Evolutionary conservation across 1,284 basidiomycete genomes (phyloP), one percentile per base, ranked within the genome.

Genomic region (Pyrrhoderma noxium): DNA sequence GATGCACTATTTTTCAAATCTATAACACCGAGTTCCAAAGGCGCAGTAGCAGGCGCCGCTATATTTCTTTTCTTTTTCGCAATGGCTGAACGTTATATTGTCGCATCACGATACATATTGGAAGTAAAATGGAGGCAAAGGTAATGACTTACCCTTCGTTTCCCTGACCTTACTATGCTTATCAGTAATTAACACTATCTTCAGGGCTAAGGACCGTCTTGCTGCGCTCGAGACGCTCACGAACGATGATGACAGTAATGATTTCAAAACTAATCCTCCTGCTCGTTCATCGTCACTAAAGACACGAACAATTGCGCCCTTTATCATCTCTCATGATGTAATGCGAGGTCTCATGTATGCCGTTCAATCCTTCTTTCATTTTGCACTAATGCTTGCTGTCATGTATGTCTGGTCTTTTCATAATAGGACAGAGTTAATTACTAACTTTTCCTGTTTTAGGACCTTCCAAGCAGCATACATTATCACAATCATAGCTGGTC

Each of bases 11-110:
- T 80, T 65, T 90, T 92, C 70, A 61, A 77, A 56, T 67, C 73
- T 1, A 88, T 85, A 81, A 68, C 67, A 2, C 89, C 90, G 0
- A 71, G 70, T 0, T 80, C 82, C 0, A 59, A 70, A 9, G 87
- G 85, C 25, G 80, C 83, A 0, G 75, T 89, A 23, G 78, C 76
- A 14, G 89, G 85, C 2, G 85, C 87, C 41, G 86, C 81, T 62
- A 72, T 92, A 52, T 82, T 75, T 0, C 70, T 93, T 19, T 71
- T 85, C 59, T 41, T 81, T 21, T 67, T 92, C 25, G 79, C 79
- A 5, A 62, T 90, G 3, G 65, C 87, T 34, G 87, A 90, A 52
- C 71, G 89, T 53, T 81, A 77, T 67, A 62, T 91, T 36, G 65
- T 75, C 11, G 80, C 79, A 0, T 67, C 75, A 52, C 72, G 83